Conservation (phyloP, 2,329 filamentous ascomycete species). For the Aspergillus melleus region DNA sequence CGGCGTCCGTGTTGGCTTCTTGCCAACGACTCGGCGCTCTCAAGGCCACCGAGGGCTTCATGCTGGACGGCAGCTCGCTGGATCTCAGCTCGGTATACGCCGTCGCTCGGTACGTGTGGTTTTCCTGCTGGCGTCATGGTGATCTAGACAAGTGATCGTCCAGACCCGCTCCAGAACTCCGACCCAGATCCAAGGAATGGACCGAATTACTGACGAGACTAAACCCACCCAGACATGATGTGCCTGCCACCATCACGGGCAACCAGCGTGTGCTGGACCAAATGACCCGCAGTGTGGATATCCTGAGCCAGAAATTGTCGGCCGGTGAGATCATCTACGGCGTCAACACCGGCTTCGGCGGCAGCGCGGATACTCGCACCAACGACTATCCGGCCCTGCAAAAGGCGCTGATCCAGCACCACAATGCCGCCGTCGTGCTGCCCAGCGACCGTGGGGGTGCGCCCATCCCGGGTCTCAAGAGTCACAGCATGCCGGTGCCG, state of each 20-base stretch:
- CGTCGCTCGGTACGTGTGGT: constrained; percentile 8
- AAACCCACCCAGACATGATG: neutral
- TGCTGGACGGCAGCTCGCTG: constrained; percentile 12
- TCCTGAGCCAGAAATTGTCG: constrained; percentile 11
- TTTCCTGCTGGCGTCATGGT: neutral
- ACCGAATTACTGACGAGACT: neutral
- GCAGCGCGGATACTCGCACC: constrained; percentile 63
- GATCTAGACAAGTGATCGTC: neutral
- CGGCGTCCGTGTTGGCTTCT: neutral
- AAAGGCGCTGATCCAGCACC: constrained; percentile 38
- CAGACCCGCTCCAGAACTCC: neutral
- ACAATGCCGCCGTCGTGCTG: constrained; percentile 50
- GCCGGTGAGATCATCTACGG: constrained; percentile 36
- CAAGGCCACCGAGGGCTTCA: neutral
- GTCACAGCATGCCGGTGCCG: constrained; percentile 48
- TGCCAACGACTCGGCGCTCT: neutral
- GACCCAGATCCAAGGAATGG: too few relatives aligned
- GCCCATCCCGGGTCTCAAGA: constrained; percentile 7
- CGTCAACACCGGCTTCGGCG: constrained; percentile 68
- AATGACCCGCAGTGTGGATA: constrained; percentile 16
- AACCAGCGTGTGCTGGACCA: neutral
- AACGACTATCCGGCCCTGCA: constrained; percentile 51
- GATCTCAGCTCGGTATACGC: constrained; percentile 10
- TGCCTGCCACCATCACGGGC: neutral
- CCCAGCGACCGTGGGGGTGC: constrained; percentile 17